Evolutionary conservation across 1,284 basidiomycete species (phyloP), one percentile per base, ranked within the genome.

Genomic region (Microbotryomycetes sp.): DNA sequence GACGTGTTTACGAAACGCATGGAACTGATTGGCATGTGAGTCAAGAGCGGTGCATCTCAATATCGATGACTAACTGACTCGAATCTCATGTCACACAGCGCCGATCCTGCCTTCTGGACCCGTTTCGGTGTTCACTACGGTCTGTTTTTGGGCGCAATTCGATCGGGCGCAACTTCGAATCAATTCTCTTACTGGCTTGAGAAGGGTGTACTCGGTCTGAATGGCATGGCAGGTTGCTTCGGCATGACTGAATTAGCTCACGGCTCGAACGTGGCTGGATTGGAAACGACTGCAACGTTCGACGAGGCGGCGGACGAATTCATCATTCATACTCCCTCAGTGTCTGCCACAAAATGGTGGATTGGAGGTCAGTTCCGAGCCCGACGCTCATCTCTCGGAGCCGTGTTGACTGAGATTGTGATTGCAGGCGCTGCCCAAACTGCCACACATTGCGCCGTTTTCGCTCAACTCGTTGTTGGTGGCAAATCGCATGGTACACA

Each of bases 221-320:
- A 81, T 68, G 80, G 80, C 36, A 79, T 82, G 57, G 79, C 81
- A 54, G 81, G 81, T 22, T 82, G 81, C 73, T 82, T 82, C 63
- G 80, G 79, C 57, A 82, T 83, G 81, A 82, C 77, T 28, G 77
- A 78, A 71, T 69, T 78, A 14, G 69, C 68, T 22, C 65, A 69
- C 29, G 70, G 64, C n/a, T 56, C 63, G 25, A 82, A 82, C 70
- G 81, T 82, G 28, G 81, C 81, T 9, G 81, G 81, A 15, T 76
- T 83, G 54, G 80, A 82, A 72, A 83, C 81, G 42, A 82, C 80
- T 4, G 80, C 81, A 0, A 82, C 80, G 2, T 81, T 82, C 60
- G 81, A 83, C 72, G 72, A 72, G 25, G 68, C 73, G 54, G 74
- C 79, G 3, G 81, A 83, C 74, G 80, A 82, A 71, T 82, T 81